Percentiles rank a stretch among this genome's conserved stretches.
phyloP scores from a whole-genome alignment of 108 stramenopile species.

The Pseudonitzschia multiseries region DNA sequence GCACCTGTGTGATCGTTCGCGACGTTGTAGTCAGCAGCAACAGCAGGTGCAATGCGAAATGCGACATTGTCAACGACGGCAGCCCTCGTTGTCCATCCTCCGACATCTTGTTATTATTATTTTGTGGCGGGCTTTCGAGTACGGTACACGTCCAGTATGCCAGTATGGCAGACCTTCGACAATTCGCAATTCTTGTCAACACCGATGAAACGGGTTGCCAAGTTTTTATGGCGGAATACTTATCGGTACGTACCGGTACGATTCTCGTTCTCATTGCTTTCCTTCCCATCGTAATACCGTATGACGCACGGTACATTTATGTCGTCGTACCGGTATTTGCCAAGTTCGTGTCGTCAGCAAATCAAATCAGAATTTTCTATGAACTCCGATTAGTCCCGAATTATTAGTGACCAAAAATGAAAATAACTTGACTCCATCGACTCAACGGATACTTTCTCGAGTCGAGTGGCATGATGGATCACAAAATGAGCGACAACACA shows the following conservation, averaged over 20 bases:
- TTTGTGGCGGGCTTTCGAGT: constrained; percentile 12
- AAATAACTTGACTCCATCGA: not conserved
- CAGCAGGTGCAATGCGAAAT: constrained; percentile 37
- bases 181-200: too few species aligned
- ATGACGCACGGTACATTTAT: not conserved
- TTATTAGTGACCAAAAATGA: not conserved
- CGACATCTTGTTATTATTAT: constrained; percentile 15
- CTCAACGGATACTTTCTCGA: constrained; percentile 7
- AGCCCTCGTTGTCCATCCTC: too few species aligned
- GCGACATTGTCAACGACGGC: constrained; percentile 15
- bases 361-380: constrained; percentile 4
- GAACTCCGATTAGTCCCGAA: not conserved
- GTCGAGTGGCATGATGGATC: not conserved
- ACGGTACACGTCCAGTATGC: too few species aligned
- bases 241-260: too few species aligned
- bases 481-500: not conserved
- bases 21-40: constrained; percentile 68
- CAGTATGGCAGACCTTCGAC: not conserved
- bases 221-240: too few species aligned
- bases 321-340: too few species aligned
- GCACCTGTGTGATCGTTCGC: constrained; percentile 68
- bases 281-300: too few species aligned
- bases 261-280: too few species aligned
- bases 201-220: too few species aligned
- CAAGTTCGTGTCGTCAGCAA: not conserved